Percentiles rank a stretch among this genome's conserved stretches.
These are phyloP conservation scores for Apophysomyces sp. DNA, from an alignment of 371 early-diverging fungal species.

Conservation along the genomic window DNA sequence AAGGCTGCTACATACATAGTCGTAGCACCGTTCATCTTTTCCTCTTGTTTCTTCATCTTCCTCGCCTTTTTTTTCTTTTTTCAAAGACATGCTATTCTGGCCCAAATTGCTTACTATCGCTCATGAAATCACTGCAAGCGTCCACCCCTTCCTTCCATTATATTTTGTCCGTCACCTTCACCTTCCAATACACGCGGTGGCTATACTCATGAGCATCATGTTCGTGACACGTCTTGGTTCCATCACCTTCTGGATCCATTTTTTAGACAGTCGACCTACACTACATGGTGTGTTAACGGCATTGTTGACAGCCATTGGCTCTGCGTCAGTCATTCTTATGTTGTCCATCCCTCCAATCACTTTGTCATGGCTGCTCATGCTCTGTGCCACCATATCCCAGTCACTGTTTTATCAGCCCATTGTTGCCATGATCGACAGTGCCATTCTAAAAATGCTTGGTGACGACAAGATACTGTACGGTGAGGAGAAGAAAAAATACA, in stretches of 20 bases:
- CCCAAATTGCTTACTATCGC: conserved; percentile 40
- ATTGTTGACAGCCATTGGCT: conserved; percentile 35
- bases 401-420: conserved; percentile 30
- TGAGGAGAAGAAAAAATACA: background rate
- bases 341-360: conserved; percentile 33
- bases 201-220: conserved; percentile 15
- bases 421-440: conserved; percentile 18
- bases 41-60: conserved; percentile 5
- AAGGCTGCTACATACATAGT: too few relatives aligned
- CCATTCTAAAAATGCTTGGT: conserved; percentile 26
- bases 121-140: conserved; percentile 36
- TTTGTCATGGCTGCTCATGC: conserved; percentile 25
- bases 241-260: conserved; percentile 26
- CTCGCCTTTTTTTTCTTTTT: background rate
- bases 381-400: conserved; percentile 29
- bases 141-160: conserved; percentile 33
- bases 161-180: conserved; percentile 35
- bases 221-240: conserved; percentile 20
- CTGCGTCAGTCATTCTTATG: conserved; percentile 27
- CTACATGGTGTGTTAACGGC: conserved; percentile 40
- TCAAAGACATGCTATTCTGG: conserved; percentile 28
- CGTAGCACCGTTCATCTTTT: too few relatives aligned
- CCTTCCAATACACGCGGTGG: conserved; percentile 21
- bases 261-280: conserved; percentile 27
- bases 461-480: conserved; percentile 19